Percentiles rank a stretch among this genome's conserved stretches.
phyloP scores from a whole-genome alignment of 148 eudicot species.

The Rhododendron molle region DNA sequence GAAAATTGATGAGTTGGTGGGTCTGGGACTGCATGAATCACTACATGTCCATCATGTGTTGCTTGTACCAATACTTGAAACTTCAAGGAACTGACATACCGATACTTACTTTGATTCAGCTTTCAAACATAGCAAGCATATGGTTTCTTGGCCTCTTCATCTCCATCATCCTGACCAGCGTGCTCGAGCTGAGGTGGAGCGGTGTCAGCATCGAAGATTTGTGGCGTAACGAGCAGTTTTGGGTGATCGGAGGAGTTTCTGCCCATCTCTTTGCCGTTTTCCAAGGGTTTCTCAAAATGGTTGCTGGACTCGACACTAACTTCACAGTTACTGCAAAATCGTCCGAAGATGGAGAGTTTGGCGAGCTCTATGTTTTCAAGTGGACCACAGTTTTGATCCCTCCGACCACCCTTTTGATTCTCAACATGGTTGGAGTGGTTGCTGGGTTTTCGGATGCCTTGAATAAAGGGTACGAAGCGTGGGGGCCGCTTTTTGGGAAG shows the following conservation, averaged over 20 bases:
- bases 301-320: constrained; percentile 87
- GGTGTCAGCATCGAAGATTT: constrained; percentile 83
- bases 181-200: constrained; percentile 92
- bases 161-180: constrained; percentile 76
- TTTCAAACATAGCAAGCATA: constrained; percentile 80
- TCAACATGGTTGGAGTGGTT: constrained; percentile 88
- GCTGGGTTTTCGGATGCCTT: constrained; percentile 95
- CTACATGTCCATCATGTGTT: neutral
- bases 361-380: constrained; percentile 80
- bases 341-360: constrained; percentile 81
- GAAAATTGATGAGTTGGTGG: neutral
- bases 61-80: neutral
- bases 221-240: constrained; percentile 98
- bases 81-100: neutral
- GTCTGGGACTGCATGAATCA: neutral
- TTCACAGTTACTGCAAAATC: constrained; percentile 91
- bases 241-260: constrained; percentile 98
- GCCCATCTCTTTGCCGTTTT: constrained; percentile 95
- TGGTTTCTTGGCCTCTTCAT: constrained; percentile 89
- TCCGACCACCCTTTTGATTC: constrained; percentile 76
- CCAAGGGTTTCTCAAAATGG: constrained; percentile 91
- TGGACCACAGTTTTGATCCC: constrained; percentile 99
- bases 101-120: constrained; percentile 32
- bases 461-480: constrained; percentile 83
- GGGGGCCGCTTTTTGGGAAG: constrained; percentile 96